Evolutionary conservation across 352 stramenopile species (phyloP).

Genomic region (Thraustochytrium striatum): DNA sequence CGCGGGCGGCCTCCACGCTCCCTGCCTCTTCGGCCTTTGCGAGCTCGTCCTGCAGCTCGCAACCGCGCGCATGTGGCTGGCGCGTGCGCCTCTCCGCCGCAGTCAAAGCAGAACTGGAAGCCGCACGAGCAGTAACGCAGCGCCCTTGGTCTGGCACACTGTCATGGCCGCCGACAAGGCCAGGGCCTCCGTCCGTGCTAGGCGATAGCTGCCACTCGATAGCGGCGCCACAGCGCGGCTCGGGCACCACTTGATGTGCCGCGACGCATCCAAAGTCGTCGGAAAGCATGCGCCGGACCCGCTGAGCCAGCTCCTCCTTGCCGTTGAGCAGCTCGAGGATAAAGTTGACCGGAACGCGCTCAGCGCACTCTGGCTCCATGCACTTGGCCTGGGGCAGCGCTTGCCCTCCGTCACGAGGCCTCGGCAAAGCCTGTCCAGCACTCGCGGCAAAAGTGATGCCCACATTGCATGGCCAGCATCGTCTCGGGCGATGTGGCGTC

Average conservation of each 20-base stretch:
- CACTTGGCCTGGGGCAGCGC: neutral
- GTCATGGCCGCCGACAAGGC: too few relatives aligned
- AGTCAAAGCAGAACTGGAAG: constrained; percentile 43
- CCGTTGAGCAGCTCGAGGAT: neutral
- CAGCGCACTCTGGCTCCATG: constrained; percentile 22
- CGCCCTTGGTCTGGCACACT: neutral
- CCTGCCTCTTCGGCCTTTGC: constrained; percentile 3
- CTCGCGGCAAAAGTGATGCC: neutral
- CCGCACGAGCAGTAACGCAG: constrained; percentile 9
- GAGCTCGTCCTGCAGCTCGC: constrained; percentile 15
- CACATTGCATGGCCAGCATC: neutral
- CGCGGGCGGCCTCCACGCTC: constrained; percentile 6
- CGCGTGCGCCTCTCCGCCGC: constrained; percentile 5
- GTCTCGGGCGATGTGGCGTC: neutral
- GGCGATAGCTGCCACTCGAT: constrained; percentile 25
- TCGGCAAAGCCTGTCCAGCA: constrained; percentile 8
- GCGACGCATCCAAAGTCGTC: constrained; percentile 23
- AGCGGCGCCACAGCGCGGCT: neutral
- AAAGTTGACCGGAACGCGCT: neutral
- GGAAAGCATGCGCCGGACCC: neutral
- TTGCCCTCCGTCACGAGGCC: constrained; percentile 1
- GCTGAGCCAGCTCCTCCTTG: neutral
- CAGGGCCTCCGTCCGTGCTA: too few relatives aligned
- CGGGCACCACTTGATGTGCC: constrained; percentile 9
- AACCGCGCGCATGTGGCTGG: constrained; percentile 46